These are phyloP conservation scores for Hyaloscypha bicolor DNA, from an alignment of 495 filamentous ascomycete species.

Conservation along the genomic window DNA sequence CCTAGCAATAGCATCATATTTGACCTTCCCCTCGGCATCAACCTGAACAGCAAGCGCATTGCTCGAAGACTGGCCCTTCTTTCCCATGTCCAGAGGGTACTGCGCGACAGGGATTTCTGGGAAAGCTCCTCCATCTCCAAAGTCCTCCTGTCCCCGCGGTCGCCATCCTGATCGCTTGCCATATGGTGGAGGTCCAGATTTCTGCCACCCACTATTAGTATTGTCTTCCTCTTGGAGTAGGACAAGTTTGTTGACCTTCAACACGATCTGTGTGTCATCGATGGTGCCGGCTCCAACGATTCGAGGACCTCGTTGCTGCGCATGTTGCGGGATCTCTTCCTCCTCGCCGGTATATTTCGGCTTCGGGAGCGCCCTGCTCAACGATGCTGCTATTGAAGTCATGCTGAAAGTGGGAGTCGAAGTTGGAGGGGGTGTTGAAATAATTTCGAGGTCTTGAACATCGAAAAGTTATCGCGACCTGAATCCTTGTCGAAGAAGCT, in stretches of 20 bases:
- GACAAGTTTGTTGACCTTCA: slow-evolving; percentile 59
- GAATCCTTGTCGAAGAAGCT: background rate
- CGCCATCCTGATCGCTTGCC: slow-evolving; percentile 85
- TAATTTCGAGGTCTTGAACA: slow-evolving; percentile 17
- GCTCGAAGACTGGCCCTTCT: slow-evolving; percentile 70
- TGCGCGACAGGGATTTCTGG: slow-evolving; percentile 93
- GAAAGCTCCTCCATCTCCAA: slow-evolving; percentile 94
- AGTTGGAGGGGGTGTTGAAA: slow-evolving; percentile 1
- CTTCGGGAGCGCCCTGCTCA: slow-evolving; percentile 82
- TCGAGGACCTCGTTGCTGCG: slow-evolving; percentile 74
- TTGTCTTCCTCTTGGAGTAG: background rate
- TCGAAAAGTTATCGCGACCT: slow-evolving; percentile 20
- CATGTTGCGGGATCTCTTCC: slow-evolving; percentile 73
- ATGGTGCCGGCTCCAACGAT: slow-evolving; percentile 76
- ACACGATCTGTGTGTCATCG: slow-evolving; percentile 83
- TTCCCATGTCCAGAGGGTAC: slow-evolving; percentile 93
- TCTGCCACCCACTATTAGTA: slow-evolving; percentile 48
- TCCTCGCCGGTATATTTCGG: slow-evolving; percentile 87
- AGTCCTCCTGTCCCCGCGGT: slow-evolving; percentile 83
- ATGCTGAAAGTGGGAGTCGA: slow-evolving; percentile 40
- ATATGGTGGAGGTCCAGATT: slow-evolving; percentile 84
- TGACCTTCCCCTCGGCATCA: slow-evolving; percentile 87
- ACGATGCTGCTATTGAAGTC: slow-evolving; percentile 72
- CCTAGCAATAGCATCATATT: slow-evolving; percentile 94
- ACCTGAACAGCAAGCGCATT: slow-evolving; percentile 93